Conservation (phyloP, 108 stramenopile species). For the Seminavis robusta region DNA sequence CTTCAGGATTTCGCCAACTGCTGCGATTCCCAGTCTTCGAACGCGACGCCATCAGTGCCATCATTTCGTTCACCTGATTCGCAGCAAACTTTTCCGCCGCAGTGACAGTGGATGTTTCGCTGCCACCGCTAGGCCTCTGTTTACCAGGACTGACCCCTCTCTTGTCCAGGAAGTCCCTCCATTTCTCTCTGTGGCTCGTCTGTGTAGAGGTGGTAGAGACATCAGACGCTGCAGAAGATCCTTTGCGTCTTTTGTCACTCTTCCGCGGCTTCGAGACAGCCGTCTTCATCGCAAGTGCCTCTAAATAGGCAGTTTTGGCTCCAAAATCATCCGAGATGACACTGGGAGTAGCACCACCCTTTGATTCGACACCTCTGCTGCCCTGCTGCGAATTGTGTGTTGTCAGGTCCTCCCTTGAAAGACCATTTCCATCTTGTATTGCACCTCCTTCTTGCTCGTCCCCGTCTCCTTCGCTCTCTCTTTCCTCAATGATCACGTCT, state of each 20-base stretch:
- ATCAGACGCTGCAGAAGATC: constrained; percentile 4
- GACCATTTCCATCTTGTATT: neutral
- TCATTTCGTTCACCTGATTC: constrained; percentile 72
- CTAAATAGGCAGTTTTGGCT: constrained; percentile 68
- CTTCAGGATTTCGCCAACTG: neutral
- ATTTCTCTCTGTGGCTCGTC: constrained; percentile 16
- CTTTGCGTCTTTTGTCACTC: constrained; percentile 12
- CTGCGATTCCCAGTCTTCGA: neutral
- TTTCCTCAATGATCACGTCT: constrained; percentile 57
- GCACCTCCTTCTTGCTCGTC: constrained; percentile 13
- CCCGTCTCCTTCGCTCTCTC: constrained; percentile 20
- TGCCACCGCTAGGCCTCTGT: constrained; percentile 17
- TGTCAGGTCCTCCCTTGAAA: neutral
- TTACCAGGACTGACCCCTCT: constrained; percentile 16
- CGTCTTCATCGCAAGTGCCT: constrained; percentile 64
- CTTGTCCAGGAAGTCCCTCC: constrained; percentile 28
- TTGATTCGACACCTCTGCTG: neutral
- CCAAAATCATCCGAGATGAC: constrained; percentile 55
- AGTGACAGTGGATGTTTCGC: too few species aligned
- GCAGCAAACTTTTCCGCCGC: constrained; percentile 62
- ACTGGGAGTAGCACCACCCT: constrained; percentile 1
- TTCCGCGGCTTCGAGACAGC: constrained; percentile 30
- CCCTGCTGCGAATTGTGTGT: constrained; percentile 4
- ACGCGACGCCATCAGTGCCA: constrained; percentile 30
- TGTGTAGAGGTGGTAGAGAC: constrained; percentile 3